Evolutionary conservation across 805 yeast species (phyloP).

Genomic region (Starmerella tilneyi): DNA sequence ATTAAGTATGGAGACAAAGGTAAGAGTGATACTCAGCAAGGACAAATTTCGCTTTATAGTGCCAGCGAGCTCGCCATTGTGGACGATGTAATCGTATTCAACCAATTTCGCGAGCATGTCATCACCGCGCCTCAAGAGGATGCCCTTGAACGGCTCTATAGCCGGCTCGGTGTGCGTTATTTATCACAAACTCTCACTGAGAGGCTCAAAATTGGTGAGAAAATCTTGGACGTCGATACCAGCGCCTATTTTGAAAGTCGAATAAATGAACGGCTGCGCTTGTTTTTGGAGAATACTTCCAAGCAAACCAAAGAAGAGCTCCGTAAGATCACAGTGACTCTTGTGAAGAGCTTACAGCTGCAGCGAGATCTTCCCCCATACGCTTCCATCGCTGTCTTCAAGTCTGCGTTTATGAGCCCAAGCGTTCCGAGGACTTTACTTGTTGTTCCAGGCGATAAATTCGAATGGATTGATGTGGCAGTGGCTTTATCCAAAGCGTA

Average conservation of each 20-base stretch:
- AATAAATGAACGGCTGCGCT: slow-evolving; percentile 29
- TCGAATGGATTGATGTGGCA: slow-evolving; percentile 34
- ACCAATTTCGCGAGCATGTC: slow-evolving; percentile 29
- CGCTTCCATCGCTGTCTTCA: slow-evolving; percentile 18
- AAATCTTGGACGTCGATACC: slow-evolving; percentile 15
- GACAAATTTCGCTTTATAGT: slow-evolving; percentile 23
- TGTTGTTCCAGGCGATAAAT: slow-evolving; percentile 20
- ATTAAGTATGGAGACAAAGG: slow-evolving; percentile 11
- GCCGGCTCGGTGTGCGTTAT: slow-evolving; percentile 27
- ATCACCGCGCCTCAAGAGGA: slow-evolving; percentile 32
- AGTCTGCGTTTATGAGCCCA: slow-evolving; percentile 24
- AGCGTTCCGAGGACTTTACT: slow-evolving; percentile 15
- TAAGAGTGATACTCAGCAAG: slow-evolving; percentile 4
- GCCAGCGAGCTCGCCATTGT: slow-evolving; percentile 30
- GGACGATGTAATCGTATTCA: slow-evolving; percentile 33
- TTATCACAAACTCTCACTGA: slow-evolving; percentile 28
- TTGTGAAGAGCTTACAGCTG: slow-evolving; percentile 26
- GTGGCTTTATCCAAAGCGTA: slow-evolving; percentile 28
- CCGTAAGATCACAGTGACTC: slow-evolving; percentile 20
- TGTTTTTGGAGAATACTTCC: slow-evolving; percentile 29
- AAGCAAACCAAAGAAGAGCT: slow-evolving; percentile 14
- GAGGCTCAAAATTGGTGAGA: slow-evolving; percentile 25
- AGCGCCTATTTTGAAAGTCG: slow-evolving; percentile 19
- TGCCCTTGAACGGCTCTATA: slow-evolving; percentile 29
- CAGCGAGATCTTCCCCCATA: slow-evolving; percentile 24